Evolutionary conservation across 192 early-diverging fungal genomes (phyloP), one percentile per base, ranked within the genome.

Genomic region (Gaertneriomyces sp.): DNA sequence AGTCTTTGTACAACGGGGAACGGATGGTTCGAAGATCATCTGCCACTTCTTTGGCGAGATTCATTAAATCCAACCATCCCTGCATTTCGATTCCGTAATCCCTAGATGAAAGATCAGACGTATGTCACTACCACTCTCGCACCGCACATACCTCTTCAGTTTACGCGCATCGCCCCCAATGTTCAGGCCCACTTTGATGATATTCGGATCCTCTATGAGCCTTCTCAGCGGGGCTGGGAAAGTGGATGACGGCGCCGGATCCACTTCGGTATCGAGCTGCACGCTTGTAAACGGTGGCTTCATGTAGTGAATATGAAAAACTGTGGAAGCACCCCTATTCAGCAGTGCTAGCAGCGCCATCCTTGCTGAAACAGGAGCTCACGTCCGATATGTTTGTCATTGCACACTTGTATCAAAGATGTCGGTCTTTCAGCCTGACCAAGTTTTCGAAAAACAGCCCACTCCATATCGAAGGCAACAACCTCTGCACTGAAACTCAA

Each of bases 391-490:
- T 53, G 41, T 6, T 46, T 14, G 12, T 61, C 50, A 49, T 62
- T 69, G 59, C 60, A 61, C 6, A 69, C 12, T 42, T 69, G 68
- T 41, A 71, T 46, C 42, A 71, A 57, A 17, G 69, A 61, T 10
- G 62, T 59, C 14, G 53, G 51, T 14, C 44, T 42, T n/a, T 55
- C 33, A 20, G 44, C n/a, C 16, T 50, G 4, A 14, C 61, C 69
- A 11, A 6, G 5, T 10, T n/a, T 4, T 45, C 47, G 59, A 1
- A 33, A 6, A 11, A 58, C 55, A 8, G 10, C 5, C 68, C 68
- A 69, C 40, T 69, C 68, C 49, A 69, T 69, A 54, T 69, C 68
- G 19, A 69, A 61, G 0, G 46, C 69, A 3, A 59, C 56, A 52
- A 47, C 11, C 5, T 46, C 61, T 40, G 40, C 57, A 68, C 12